Evolutionary conservation across 2,329 filamentous ascomycete species (phyloP), one percentile per base, ranked within the genome.

Genomic region (Diplodia sapinea): DNA sequence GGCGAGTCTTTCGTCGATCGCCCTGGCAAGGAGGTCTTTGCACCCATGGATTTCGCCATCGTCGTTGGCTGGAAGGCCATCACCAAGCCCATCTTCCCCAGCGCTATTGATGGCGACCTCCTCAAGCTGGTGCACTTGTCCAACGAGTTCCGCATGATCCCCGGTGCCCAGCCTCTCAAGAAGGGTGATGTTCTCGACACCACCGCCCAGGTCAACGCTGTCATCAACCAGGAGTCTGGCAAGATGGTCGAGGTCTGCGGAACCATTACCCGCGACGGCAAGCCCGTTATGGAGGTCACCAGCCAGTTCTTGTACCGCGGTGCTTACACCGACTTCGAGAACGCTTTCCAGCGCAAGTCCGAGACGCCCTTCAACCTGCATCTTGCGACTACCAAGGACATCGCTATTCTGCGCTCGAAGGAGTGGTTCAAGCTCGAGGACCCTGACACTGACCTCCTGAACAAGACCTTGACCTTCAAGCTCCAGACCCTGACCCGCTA

Each of bases 231-330:
- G 79, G 93, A 97, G 15, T 93, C 95, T 69, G 95, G 95, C 57
- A 99, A 99, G 86, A 97, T 99, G 94, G 96, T 99, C 20, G 96
- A 99, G 81, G 94, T 99, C n/a, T 97, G 94, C 75, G 95, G 95
- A 70, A 99, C 95, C 6, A 97, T 99, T 74, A 90, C 87, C 65
- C 91, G 95, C 52, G 88, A 94, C 65, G 91, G 91, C 31, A 81
- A 91, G 78, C 86, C 93, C 6, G 93, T 99, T 70, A 99, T 99
- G 95, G 93, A 99, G 78, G 95, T 99, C 33, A 98, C 94, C 13
- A 97, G 93, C 70, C 95, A 99, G 80, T 99, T 99, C 86, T 81
- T 99, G 75, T 99, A 99, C 85, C 91, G 96, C 61, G 95, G 95
- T 67, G 85, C 86, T 36, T 99, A 99, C 82, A 91, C 87, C 67